A percentile compares a stretch with the other conserved stretches of the same genome.
phyloP scores from a whole-genome alignment of 2,329 filamentous ascomycete species.

The Pezicula carpinea region DNA sequence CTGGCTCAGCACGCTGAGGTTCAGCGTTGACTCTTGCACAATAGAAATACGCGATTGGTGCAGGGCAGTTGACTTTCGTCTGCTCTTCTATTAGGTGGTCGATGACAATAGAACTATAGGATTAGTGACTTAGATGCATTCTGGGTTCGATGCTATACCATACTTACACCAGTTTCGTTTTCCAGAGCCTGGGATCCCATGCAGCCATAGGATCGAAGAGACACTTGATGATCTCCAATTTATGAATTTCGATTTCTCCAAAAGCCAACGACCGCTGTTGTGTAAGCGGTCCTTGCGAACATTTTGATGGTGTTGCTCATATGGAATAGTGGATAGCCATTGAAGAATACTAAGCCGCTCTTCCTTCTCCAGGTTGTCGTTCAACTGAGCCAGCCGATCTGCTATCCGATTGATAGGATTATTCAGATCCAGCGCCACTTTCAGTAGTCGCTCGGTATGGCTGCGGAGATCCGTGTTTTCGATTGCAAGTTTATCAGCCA shows the following conservation, averaged over 20 bases:
- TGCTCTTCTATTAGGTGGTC: not conserved
- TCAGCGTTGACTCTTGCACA: slow-evolving; percentile 22
- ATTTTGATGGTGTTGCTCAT: not conserved
- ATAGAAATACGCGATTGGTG: slow-evolving; percentile 23
- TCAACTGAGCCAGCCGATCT: no score
- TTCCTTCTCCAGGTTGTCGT: not conserved
- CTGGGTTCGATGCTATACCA: not conserved
- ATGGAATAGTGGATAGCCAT: not conserved
- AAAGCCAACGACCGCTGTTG: slow-evolving; percentile 14
- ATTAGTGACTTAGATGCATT: no score
- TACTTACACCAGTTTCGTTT: slow-evolving; percentile 27
- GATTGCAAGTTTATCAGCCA: no score
- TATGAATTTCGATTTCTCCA: slow-evolving; percentile 13
- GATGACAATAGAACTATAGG: not conserved
- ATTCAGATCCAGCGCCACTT: no score
- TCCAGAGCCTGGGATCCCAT: slow-evolving; percentile 25
- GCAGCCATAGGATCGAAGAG: slow-evolving; percentile 28
- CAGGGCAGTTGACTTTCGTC: not conserved
- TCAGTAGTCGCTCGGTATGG: no score
- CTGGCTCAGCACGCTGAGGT: slow-evolving; percentile 17
- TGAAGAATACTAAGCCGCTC: not conserved
- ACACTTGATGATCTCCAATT: slow-evolving; percentile 22
- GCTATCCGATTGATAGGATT: no score
- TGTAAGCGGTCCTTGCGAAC: not conserved
- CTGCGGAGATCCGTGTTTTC: no score